Evolutionary conservation across 352 stramenopile genomes (phyloP).

Genomic region (Phytophthora citricola): DNA sequence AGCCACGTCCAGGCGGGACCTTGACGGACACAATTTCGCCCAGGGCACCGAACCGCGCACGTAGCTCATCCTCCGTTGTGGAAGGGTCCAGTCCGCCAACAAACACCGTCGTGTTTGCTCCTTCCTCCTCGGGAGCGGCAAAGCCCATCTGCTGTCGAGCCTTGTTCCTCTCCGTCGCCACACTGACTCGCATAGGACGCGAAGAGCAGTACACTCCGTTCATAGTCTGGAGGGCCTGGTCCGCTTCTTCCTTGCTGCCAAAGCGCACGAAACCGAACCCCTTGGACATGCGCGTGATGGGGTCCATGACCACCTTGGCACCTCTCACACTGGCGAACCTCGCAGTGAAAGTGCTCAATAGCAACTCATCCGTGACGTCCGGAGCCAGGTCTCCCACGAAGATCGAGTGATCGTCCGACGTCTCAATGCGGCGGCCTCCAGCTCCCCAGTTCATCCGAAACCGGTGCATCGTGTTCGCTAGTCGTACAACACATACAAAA

Average conservation of each 20-base stretch:
- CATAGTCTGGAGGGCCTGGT: constrained; percentile 91
- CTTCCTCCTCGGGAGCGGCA: constrained; percentile 55
- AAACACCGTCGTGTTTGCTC: constrained; percentile 92
- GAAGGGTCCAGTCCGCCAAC: constrained; percentile 87
- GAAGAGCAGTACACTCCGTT: constrained; percentile 90
- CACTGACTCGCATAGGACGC: constrained; percentile 89
- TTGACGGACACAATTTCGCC: constrained; percentile 70
- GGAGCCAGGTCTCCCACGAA: constrained; percentile 93
- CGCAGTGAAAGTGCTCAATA: constrained; percentile 84
- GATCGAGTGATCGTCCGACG: constrained; percentile 87
- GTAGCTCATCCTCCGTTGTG: constrained; percentile 87
- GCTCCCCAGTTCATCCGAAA: constrained; percentile 94
- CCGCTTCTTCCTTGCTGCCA: constrained; percentile 85
- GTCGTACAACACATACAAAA: constrained; percentile 9
- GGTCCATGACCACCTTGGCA: constrained; percentile 92
- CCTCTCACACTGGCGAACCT: constrained; percentile 85
- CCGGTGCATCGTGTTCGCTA: constrained; percentile 88
- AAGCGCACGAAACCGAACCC: constrained; percentile 94
- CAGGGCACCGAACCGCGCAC: constrained; percentile 76
- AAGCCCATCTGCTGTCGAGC: constrained; percentile 39
- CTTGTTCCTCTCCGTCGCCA: constrained; percentile 87
- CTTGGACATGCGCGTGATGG: constrained; percentile 90
- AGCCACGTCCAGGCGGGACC: constrained; percentile 79
- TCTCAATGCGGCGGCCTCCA: constrained; percentile 86
- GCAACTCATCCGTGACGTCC: constrained; percentile 89